These are phyloP conservation scores for Gautieria morchelliformis DNA, from an alignment of 768 basidiomycete genomes.

Conservation along the genomic window DNA sequence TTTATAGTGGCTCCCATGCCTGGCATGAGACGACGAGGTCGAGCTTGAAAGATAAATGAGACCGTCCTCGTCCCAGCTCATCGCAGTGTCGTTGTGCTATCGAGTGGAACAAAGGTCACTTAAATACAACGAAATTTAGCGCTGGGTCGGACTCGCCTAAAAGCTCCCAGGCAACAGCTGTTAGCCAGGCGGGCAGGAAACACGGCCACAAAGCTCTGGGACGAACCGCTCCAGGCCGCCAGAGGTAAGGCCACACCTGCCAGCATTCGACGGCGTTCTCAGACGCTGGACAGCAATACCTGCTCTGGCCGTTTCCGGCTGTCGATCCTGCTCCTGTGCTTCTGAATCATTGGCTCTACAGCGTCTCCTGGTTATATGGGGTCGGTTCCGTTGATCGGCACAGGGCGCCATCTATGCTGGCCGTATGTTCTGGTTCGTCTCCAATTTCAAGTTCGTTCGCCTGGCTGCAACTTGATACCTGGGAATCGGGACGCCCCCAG, in stretches of 20 bases:
- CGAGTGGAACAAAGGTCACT: not conserved
- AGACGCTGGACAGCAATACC: too few species aligned
- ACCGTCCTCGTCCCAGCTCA: not conserved
- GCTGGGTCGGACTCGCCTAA: too few species aligned
- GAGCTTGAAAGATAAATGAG: not conserved
- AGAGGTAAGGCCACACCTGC: too few species aligned
- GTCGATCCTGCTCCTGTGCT: not conserved
- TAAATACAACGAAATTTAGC: too few species aligned
- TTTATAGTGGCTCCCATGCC: not conserved
- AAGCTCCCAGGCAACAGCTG: too few species aligned
- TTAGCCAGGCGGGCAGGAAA: too few species aligned
- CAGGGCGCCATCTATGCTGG: conserved; percentile 6
- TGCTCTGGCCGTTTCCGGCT: too few species aligned
- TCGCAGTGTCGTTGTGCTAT: not conserved
- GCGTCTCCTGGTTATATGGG: not conserved
- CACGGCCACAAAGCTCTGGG: too few species aligned
- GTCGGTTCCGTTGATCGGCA: conserved; percentile 5
- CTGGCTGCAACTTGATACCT: not conserved
- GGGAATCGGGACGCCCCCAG: not conserved
- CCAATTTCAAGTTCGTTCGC: not conserved
- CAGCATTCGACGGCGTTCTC: too few species aligned
- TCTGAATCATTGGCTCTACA: conserved; percentile 1
- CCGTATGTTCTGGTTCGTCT: not conserved
- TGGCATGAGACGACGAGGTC: not conserved
- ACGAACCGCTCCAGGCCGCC: too few species aligned